These are phyloP conservation scores for Angomonas deanei DNA, from an alignment of 208 protist species.

Conservation along the genomic window DNA sequence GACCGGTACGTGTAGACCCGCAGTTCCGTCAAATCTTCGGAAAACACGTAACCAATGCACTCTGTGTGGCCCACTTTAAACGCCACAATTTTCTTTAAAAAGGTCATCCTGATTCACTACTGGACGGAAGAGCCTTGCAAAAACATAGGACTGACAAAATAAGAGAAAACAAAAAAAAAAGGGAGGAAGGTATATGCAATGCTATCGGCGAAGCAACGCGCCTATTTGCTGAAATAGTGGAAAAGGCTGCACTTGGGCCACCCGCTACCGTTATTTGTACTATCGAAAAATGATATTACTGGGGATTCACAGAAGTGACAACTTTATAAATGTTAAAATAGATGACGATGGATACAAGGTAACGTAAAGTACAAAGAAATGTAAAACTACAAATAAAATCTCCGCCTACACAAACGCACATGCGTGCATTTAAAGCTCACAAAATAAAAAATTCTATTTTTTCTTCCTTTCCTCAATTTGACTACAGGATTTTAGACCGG, in stretches of 20 bases:
- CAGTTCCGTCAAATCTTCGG: background rate
- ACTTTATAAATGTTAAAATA: background rate
- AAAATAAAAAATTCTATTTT: background rate
- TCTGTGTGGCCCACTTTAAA: background rate
- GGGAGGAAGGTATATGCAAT: background rate
- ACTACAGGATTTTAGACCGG: no score
- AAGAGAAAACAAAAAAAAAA: conserved; percentile 2
- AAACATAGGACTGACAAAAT: background rate
- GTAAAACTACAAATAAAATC: background rate
- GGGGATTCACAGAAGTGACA: background rate
- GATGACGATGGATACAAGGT: no score
- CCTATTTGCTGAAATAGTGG: background rate
- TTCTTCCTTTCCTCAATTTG: background rate
- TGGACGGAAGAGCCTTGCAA: background rate
- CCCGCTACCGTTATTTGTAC: background rate
- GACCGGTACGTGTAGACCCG: background rate
- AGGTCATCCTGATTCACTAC: background rate
- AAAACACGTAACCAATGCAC: background rate
- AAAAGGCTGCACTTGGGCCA: background rate
- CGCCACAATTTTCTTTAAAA: background rate
- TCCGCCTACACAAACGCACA: background rate
- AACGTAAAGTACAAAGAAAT: background rate
- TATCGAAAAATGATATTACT: background rate
- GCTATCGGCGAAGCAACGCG: no score
- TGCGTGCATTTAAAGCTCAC: background rate